A percentile compares a stretch with the other conserved stretches of the same genome.
Conservation (phyloP, 2,329 filamentous ascomycete genomes). For the Alternaria triticimaculans region DNA sequence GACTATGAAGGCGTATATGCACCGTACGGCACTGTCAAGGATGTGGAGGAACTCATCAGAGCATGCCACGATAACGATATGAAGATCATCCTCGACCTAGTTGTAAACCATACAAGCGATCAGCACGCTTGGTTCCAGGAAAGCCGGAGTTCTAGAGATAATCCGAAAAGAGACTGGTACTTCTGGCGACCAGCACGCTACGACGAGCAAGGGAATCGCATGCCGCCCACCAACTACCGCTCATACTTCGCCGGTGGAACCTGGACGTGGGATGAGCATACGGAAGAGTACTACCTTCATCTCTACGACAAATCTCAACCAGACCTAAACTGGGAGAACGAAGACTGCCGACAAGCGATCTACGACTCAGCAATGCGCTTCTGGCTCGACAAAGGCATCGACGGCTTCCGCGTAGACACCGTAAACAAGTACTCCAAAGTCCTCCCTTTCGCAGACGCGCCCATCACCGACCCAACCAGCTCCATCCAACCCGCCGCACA, state of each 20-base stretch:
- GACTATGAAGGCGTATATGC: slow-evolving; percentile 71
- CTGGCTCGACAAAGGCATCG: slow-evolving; percentile 56
- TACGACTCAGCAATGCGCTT: slow-evolving; percentile 55
- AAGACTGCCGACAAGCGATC: slow-evolving; percentile 53
- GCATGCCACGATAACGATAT: slow-evolving; percentile 69
- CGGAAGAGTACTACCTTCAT: slow-evolving; percentile 56
- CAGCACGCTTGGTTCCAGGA: slow-evolving; percentile 76
- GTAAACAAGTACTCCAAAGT: slow-evolving; percentile 59
- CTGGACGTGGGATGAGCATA: slow-evolving; percentile 55
- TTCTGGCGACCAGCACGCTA: slow-evolving; percentile 68
- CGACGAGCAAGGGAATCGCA: slow-evolving; percentile 59
- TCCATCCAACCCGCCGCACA: slow-evolving; percentile 57
- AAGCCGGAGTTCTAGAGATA: slow-evolving; percentile 66
- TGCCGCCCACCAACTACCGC: slow-evolving; percentile 65
- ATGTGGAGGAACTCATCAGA: slow-evolving; percentile 68
- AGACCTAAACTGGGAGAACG: slow-evolving; percentile 58
- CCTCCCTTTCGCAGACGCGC: slow-evolving; percentile 51
- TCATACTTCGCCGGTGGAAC: slow-evolving; percentile 50
- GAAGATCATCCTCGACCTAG: slow-evolving; percentile 75
- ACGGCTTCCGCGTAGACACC: slow-evolving; percentile 58
- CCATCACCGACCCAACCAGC: slow-evolving; percentile 48
- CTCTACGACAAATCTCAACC: slow-evolving; percentile 57
- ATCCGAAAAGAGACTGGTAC: slow-evolving; percentile 73
- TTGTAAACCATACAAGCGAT: slow-evolving; percentile 78
- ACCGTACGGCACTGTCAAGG: slow-evolving; percentile 70